Conservation (phyloP, 2,329 filamentous ascomycete species). For the Penicillium sp. region DNA sequence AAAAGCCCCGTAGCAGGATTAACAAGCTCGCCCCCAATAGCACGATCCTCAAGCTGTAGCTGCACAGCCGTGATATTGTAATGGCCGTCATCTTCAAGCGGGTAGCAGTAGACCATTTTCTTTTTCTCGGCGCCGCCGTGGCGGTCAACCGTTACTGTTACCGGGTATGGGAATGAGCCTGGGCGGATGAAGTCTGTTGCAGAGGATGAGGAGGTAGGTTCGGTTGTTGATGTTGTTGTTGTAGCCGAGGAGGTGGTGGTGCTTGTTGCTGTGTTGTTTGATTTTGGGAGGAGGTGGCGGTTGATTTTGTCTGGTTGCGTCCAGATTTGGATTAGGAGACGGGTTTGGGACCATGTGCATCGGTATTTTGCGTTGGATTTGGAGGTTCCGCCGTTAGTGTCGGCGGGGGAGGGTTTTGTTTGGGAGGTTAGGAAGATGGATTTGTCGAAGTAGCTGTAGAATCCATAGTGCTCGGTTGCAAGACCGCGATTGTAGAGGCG, state of each 20-base stretch:
- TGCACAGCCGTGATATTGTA: slow-evolving; percentile 47
- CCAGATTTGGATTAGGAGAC: slow-evolving; percentile 63
- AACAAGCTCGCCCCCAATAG: slow-evolving; percentile 50
- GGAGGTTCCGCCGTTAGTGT: slow-evolving; percentile 51
- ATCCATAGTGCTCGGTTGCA: slow-evolving; percentile 82
- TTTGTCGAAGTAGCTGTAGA: slow-evolving; percentile 88
- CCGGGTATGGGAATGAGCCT: slow-evolving; percentile 60
- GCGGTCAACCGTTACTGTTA: slow-evolving; percentile 59
- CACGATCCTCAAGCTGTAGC: slow-evolving; percentile 54
- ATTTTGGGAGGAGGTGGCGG: slow-evolving; percentile 25
- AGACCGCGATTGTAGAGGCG: slow-evolving; percentile 81
- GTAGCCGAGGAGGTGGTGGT: slow-evolving; percentile 9
- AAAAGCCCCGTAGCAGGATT: slow-evolving; percentile 51
- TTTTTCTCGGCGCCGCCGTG: slow-evolving; percentile 54
- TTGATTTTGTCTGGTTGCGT: slow-evolving; percentile 47
- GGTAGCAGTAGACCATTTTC: slow-evolving; percentile 63
- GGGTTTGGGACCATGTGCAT: slow-evolving; percentile 61
- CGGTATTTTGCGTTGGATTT: slow-evolving; percentile 47
- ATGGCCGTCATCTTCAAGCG: slow-evolving; percentile 49
- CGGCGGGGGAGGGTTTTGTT: slow-evolving; percentile 43
- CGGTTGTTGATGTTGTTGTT: slow-evolving; percentile 21
- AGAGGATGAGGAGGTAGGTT: slow-evolving; percentile 27
- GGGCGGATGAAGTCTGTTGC: slow-evolving; percentile 51
- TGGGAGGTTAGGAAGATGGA: slow-evolving; percentile 72
- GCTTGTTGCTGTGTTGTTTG: slow-evolving; percentile 9